These are phyloP conservation scores for Cinchona pubescens DNA, from an alignment of 257 asterid genomes.

Conservation along the genomic window DNA sequence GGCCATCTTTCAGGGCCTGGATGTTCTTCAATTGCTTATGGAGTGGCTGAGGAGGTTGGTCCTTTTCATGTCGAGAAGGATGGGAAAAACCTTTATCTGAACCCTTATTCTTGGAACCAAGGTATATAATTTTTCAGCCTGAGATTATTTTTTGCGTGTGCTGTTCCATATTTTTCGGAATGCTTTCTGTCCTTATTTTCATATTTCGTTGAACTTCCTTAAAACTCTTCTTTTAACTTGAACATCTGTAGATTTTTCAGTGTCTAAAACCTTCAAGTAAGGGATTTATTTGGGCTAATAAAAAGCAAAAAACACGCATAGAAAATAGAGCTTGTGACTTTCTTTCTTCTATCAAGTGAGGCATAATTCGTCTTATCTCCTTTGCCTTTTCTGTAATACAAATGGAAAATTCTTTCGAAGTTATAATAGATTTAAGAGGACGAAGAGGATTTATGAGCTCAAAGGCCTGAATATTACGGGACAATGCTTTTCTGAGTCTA, in stretches of 20 bases:
- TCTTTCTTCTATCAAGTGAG: not conserved
- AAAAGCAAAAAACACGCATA: not conserved
- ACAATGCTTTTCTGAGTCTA: not conserved
- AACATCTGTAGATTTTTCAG: not conserved
- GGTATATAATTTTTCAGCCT: too few species aligned
- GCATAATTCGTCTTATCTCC: not conserved
- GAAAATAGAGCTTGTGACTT: not conserved
- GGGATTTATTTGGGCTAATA: not conserved
- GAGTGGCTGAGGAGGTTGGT: conserved; percentile 93
- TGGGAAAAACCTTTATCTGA: conserved; percentile 81
- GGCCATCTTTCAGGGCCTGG: conserved; percentile 71
- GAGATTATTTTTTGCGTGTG: too few species aligned
- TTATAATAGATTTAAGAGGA: not conserved
- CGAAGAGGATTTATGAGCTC: not conserved
- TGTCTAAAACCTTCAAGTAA: not conserved
- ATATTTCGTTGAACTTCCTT: too few species aligned
- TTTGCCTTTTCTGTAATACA: not conserved
- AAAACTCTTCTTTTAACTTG: not conserved
- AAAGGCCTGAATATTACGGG: not conserved
- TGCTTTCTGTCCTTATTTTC: too few species aligned
- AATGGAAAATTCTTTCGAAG: not conserved
- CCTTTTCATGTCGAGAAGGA: conserved; percentile 93
- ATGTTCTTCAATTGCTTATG: conserved; percentile 89
- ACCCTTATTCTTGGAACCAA: conserved; percentile 87
- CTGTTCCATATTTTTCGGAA: too few species aligned